Base-by-base conservation (phyloP, 2,329 filamentous ascomycete genomes). In the Diplodia seriata region DNA sequence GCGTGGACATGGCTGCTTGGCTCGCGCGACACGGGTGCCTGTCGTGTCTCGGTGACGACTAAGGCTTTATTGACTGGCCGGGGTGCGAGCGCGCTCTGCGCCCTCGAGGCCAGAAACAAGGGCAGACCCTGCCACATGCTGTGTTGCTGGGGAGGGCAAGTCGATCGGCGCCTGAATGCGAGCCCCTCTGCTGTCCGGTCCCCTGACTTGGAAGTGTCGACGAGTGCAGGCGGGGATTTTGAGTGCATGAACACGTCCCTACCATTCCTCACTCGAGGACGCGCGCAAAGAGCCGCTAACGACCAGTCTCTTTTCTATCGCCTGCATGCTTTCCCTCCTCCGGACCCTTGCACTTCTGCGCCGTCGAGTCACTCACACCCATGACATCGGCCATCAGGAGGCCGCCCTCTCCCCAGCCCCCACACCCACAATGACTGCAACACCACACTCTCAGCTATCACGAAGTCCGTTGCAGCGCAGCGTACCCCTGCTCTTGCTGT, bases 371-470 rank as follows among this genome's bases (percentile, higher is more conserved):
- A 18, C 26, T 55, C 53, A 20, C 50, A 4, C 53, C n/a, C 29
- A 55, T 36, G 53, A 55, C 53, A 55, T 55, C 53, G 36, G 12
- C 53, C 53, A 31, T 55, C 53, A 55, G 53, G 43, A 9, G 43
- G 43, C 2, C 43, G 43, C 43, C 18, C 18, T 20, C 4, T 20
- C 18, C n/a, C n/a, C 18, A 15, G 8, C 40, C 18, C 40, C 15
- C 0, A n/a, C 15, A n/a, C 15, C 40, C 15, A 43, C 40, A 18
- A 9, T 38, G 36, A 38, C 36, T 47, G 43, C 43, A 11, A 47
- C 43, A 47, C 43, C 43, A 20, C 43, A 11, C 43, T 11, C 4
- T 47, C n/a, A 47, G n/a, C n/a, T 47, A 47, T 47, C 40, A 47
- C 18, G n/a, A 47, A 47, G 18, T 47, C 14, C 18, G 43, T 47